Evolutionary conservation across 257 asterid species (phyloP).

Genomic region (Petunia secreta): DNA sequence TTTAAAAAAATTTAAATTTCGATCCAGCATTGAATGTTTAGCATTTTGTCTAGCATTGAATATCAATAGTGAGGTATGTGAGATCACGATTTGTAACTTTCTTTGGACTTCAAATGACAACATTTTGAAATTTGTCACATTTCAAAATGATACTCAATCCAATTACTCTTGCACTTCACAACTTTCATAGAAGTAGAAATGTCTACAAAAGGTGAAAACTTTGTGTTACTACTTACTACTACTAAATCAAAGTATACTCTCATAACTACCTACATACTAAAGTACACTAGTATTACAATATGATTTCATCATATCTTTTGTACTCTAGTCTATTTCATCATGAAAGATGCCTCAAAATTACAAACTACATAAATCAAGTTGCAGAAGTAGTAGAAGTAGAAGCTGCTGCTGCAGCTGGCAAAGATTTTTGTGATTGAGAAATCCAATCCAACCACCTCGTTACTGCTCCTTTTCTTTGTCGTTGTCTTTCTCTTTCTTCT

Average conservation of each 20-base stretch:
- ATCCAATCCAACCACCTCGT: constrained; percentile 87
- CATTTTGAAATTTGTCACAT: no score
- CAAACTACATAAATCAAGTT: background rate
- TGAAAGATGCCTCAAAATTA: background rate
- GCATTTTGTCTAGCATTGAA: no score
- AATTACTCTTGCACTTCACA: background rate
- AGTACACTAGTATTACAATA: constrained; percentile 2
- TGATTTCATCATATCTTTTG: constrained; percentile 18
- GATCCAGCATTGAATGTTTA: no score
- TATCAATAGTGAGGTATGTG: no score
- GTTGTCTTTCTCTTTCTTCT: constrained; percentile 41
- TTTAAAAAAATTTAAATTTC: no score
- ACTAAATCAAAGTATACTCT: background rate
- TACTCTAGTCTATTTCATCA: background rate
- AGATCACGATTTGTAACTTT: no score
- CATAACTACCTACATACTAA: background rate
- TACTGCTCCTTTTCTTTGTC: constrained; percentile 47
- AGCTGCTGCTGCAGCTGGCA: background rate
- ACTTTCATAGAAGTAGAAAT: background rate
- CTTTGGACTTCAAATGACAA: no score
- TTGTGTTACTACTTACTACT: background rate
- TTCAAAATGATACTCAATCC: no score
- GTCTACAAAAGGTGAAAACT: background rate
- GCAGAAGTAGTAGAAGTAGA: background rate
- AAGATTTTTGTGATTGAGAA: constrained; percentile 52